These are phyloP conservation scores for Aspergillus ochraceoroseus DNA, from an alignment of 2,329 filamentous ascomycete species.

Conservation along the genomic window DNA sequence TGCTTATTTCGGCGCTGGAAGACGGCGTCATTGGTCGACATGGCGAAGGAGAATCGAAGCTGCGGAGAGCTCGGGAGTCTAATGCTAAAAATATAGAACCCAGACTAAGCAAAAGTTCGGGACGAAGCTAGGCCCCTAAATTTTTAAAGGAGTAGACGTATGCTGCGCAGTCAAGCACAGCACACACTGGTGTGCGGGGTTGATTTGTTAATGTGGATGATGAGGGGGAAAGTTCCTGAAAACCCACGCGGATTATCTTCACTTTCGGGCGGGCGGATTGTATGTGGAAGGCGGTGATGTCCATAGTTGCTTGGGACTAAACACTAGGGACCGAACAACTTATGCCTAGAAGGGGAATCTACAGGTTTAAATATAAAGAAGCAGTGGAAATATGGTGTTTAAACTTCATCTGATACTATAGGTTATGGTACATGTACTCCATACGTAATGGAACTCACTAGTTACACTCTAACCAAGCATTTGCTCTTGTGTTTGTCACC, in stretches of 20 bases:
- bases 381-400: background rate
- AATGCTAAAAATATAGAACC: no score
- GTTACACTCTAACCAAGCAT: no score
- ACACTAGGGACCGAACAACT: no score
- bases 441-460: no score
- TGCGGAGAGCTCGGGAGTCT: background rate
- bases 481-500: no score
- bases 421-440: no score
- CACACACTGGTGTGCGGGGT: slow-evolving; percentile 23
- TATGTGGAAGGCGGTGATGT: slow-evolving; percentile 23
- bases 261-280: slow-evolving; percentile 16
- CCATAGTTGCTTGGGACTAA: background rate
- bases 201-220: slow-evolving; percentile 9
- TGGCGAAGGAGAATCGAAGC: slow-evolving; percentile 7
- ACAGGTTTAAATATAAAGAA: background rate
- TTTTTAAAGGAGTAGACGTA: no score
- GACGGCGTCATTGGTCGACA: slow-evolving; percentile 37
- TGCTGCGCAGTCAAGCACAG: slow-evolving; percentile 27
- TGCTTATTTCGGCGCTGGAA: slow-evolving; percentile 46
- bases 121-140: no score
- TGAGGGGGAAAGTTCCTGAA: slow-evolving; percentile 17
- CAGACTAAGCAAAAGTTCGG: no score
- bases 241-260: slow-evolving; percentile 10
- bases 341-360: no score
- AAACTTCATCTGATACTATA: no score